Conservation (phyloP, 352 stramenopile genomes). For the Thraustochytrium sp. region DNA sequence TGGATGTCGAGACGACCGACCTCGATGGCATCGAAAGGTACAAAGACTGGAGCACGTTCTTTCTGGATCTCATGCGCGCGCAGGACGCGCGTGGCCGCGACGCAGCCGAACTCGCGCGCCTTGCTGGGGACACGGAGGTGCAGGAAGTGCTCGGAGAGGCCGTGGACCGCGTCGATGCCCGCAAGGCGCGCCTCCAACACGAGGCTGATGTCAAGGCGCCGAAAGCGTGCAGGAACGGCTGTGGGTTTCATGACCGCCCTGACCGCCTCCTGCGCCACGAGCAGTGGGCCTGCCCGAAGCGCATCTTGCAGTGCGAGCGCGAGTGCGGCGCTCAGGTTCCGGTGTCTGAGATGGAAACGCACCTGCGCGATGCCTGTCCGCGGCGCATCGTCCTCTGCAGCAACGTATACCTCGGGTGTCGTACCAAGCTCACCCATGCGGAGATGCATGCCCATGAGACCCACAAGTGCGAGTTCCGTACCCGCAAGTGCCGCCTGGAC, state of each 20-base stretch:
- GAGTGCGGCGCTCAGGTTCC: slow-evolving; percentile 45
- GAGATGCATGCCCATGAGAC: slow-evolving; percentile 34
- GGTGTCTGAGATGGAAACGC: slow-evolving; percentile 21
- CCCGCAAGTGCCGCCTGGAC: slow-evolving; percentile 35
- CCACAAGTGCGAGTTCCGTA: slow-evolving; percentile 47
- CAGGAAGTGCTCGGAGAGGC: slow-evolving; percentile 28
- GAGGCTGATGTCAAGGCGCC: slow-evolving; percentile 14
- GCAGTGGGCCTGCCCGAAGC: slow-evolving; percentile 41
- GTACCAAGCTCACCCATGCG: slow-evolving; percentile 30
- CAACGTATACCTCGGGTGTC: slow-evolving; percentile 45
- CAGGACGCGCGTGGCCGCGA: slow-evolving; percentile 25
- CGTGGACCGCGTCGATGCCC: slow-evolving; percentile 40
- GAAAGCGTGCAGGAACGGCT: slow-evolving; percentile 10
- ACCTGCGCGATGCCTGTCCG: slow-evolving; percentile 38
- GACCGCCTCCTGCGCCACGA: slow-evolving; percentile 47
- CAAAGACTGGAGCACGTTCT: slow-evolving; percentile 41
- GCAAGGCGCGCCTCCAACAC: not conserved
- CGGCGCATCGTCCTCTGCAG: slow-evolving; percentile 42
- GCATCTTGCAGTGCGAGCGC: slow-evolving; percentile 44
- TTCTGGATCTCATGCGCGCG: slow-evolving; percentile 32
- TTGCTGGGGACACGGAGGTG: slow-evolving; percentile 13
- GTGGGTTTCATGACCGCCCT: slow-evolving; percentile 43
- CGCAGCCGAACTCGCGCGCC: slow-evolving; percentile 30
- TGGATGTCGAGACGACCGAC: slow-evolving; percentile 12
- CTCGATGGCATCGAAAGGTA: slow-evolving; percentile 35